phyloP scores from a whole-genome alignment of 305 asterid species.

The Rubia balearica region DNA sequence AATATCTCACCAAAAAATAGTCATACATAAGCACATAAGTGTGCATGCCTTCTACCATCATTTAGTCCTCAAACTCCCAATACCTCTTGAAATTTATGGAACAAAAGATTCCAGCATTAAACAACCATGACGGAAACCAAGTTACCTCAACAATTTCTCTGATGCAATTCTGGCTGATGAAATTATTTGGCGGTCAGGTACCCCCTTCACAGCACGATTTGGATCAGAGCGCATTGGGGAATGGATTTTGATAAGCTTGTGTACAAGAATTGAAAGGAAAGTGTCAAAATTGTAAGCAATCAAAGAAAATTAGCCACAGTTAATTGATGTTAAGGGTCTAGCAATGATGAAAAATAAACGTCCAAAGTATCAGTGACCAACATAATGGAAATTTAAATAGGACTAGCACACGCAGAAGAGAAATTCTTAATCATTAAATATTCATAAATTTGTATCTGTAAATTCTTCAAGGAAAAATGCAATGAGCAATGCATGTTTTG shows the following conservation, averaged over 20 bases:
- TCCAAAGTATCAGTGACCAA: not conserved
- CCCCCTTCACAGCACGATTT: constrained; percentile 70
- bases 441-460: not conserved
- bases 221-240: constrained; percentile 97
- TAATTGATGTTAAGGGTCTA: not conserved
- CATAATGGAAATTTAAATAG: not conserved
- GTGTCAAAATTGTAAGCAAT: not conserved
- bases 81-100: not conserved
- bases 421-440: not conserved
- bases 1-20: not conserved
- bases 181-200: constrained; percentile 60
- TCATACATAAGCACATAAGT: too few species aligned
- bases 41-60: not conserved
- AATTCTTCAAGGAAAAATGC: too few species aligned
- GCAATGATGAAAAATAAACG: not conserved
- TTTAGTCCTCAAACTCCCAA: not conserved
- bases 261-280: not conserved
- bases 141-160: constrained; percentile 72
- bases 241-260: constrained; percentile 87
- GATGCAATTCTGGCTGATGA: constrained; percentile 82
- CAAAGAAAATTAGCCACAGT: not conserved
- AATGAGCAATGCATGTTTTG: too few species aligned
- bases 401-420: not conserved
- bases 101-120: not conserved
- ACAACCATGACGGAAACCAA: constrained; percentile 1